Percentiles rank a stretch among this genome's conserved stretches.
Conservation (phyloP, 139 green algal genomes). For the Tetraselmis chui region DNA sequence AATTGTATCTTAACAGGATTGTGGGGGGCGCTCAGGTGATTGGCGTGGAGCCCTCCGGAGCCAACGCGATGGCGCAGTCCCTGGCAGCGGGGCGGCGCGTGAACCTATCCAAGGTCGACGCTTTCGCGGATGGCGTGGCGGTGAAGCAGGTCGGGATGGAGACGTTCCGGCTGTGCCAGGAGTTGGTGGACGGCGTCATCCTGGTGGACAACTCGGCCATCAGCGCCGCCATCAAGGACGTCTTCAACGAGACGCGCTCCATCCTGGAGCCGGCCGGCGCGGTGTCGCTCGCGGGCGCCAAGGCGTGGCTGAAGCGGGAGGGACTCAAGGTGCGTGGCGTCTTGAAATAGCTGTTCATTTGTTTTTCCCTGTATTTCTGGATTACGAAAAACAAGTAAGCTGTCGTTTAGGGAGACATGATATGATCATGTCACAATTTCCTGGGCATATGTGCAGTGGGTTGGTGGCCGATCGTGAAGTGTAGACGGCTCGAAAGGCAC, state of each 20-base stretch:
- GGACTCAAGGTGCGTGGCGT: conserved; percentile 42
- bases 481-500: no score
- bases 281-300: conserved; percentile 81
- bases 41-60: conserved; percentile 87
- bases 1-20: no score
- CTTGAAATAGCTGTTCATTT: no score
- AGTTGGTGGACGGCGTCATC: conserved; percentile 85
- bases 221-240: conserved; percentile 86
- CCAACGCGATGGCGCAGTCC: conserved; percentile 89
- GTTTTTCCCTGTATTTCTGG: no score
- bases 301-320: conserved; percentile 69
- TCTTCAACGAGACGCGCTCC: conserved; percentile 79
- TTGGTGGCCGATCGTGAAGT: no score
- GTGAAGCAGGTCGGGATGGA: conserved; percentile 73
- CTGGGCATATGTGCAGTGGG: no score
- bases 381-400: no score
- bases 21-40: conserved; percentile 69
- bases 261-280: conserved; percentile 92
- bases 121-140: conserved; percentile 90
- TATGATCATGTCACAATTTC: no score
- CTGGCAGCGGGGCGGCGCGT: conserved; percentile 62
- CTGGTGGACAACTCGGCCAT: conserved; percentile 82
- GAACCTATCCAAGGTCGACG: conserved; percentile 75
- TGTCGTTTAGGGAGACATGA: no score
- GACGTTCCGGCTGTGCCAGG: conserved; percentile 83